phyloP scores from a whole-genome alignment of 2,329 filamentous ascomycete species.

The Chrysosporium queenslandicum region DNA sequence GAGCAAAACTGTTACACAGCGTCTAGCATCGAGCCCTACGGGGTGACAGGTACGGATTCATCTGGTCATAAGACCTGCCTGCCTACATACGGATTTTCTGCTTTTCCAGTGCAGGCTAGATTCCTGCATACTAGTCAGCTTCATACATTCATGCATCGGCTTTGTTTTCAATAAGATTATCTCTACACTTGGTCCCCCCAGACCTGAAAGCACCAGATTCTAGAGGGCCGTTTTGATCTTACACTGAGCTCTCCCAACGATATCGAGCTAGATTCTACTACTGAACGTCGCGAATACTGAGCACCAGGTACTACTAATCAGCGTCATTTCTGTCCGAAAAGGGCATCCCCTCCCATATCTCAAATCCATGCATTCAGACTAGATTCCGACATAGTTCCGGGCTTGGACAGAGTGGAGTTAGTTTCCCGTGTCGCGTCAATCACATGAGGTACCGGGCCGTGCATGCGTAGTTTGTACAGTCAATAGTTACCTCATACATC shows the following conservation, averaged over 20 bases:
- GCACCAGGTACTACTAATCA: too few species aligned
- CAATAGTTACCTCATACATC: not conserved
- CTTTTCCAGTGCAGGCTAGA: too few species aligned
- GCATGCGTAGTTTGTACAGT: not conserved
- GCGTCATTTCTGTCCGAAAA: not conserved
- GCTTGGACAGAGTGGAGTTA: constrained; percentile 1
- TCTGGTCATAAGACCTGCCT: constrained; percentile 10
- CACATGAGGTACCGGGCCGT: constrained; percentile 1
- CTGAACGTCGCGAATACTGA: too few species aligned
- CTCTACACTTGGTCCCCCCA: too few species aligned
- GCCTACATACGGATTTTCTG: too few species aligned
- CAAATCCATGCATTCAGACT: constrained; percentile 1
- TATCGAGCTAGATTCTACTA: too few species aligned
- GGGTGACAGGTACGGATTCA: constrained; percentile 1
- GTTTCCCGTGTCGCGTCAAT: constrained; percentile 1
- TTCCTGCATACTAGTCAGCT: too few species aligned
- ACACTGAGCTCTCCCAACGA: too few species aligned
- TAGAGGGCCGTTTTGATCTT: too few species aligned
- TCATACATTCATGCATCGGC: too few species aligned
- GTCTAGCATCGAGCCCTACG: constrained; percentile 4
- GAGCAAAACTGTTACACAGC: not conserved
- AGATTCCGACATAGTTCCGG: constrained; percentile 6
- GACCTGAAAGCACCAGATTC: too few species aligned
- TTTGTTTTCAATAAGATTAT: not conserved
- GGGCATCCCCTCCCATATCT: not conserved